Base-by-base conservation (phyloP, 768 basidiomycete species). In the Hemileccinum impolitum region DNA sequence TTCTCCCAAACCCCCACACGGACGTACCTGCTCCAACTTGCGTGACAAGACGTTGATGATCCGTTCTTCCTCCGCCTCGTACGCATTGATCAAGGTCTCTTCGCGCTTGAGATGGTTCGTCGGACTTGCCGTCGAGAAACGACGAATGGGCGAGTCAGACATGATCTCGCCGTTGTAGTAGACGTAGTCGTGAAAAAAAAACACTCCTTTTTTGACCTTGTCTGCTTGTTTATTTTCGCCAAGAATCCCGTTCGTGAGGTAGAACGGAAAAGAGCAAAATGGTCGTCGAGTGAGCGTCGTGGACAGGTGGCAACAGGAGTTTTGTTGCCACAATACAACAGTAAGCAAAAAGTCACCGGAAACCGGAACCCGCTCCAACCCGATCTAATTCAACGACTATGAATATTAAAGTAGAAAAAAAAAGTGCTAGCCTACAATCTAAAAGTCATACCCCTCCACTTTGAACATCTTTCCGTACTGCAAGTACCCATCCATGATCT, bases 401-500 rank as follows among this genome's bases (percentile, higher is more conserved):
- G 23, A 23, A 23, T 23, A 23, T n/a, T n/a, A n/a, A n/a, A n/a
- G n/a, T n/a, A n/a, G n/a, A n/a, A 23, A 23, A 23, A 23, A 23
- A 23, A 23, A 23, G 23, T 23, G 23, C 23, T 23, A 6, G 23
- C 23, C 6, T 3, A 23, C 23, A 23, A 23, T 25, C 72, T 61
- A 90, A 70, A 87, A 90, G 64, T 90, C 87, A 60, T 75, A 85
- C 23, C 89, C 90, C 69, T 93, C 91, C 34, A 94, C 86, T 63
- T 87, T 87, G 75, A 97, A 96, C 45, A 73, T 76, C 67, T 81
- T 83, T 13, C 91, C 94, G 67, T 94, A 95, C 58, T 85, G 81
- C 65, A 95, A 71, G 65, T 92, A 94, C 53, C 86, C 84, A 55
- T 94, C 85, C 90, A 98, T 93, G 57, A 96, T 89, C 72, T 90